phyloP scores from a whole-genome alignment of 2,329 filamentous ascomycete genomes.

The Microsporum ferrugineum region DNA sequence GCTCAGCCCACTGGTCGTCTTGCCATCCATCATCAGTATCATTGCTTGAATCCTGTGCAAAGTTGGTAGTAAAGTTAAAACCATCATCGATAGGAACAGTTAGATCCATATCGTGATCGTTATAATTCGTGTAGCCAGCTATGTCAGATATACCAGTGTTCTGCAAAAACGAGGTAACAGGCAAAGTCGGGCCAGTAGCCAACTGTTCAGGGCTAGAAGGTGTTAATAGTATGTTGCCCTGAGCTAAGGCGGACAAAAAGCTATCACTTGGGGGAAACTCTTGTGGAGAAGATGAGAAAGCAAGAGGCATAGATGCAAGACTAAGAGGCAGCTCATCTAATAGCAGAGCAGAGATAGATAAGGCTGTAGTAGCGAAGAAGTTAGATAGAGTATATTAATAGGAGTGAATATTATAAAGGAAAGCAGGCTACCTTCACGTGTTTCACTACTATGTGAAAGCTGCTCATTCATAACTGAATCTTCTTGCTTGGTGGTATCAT shows the following conservation, averaged over 20 bases:
- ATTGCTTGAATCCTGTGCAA: background rate
- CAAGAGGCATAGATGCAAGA: background rate
- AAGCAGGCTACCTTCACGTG: background rate
- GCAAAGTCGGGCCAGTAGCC: background rate
- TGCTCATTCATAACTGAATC: background rate
- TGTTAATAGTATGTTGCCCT: background rate
- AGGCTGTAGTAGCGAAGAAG: background rate
- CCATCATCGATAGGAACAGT: background rate
- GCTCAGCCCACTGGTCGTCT: background rate
- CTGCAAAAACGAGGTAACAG: background rate
- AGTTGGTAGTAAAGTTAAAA: background rate
- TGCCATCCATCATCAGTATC: slow-evolving; percentile 2
- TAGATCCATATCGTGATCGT: background rate
- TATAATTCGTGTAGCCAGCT: background rate
- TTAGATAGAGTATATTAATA: background rate
- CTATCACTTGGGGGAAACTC: background rate
- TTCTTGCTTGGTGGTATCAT: background rate
- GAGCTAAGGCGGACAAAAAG: background rate
- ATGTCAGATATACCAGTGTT: background rate
- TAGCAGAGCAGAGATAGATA: background rate
- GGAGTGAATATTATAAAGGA: background rate
- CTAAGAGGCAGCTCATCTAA: background rate
- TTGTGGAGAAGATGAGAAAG: background rate
- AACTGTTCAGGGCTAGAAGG: background rate
- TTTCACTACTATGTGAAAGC: background rate